These are phyloP conservation scores for Mucor piriformis DNA, from an alignment of 371 early-diverging fungal species.

Conservation along the genomic window DNA sequence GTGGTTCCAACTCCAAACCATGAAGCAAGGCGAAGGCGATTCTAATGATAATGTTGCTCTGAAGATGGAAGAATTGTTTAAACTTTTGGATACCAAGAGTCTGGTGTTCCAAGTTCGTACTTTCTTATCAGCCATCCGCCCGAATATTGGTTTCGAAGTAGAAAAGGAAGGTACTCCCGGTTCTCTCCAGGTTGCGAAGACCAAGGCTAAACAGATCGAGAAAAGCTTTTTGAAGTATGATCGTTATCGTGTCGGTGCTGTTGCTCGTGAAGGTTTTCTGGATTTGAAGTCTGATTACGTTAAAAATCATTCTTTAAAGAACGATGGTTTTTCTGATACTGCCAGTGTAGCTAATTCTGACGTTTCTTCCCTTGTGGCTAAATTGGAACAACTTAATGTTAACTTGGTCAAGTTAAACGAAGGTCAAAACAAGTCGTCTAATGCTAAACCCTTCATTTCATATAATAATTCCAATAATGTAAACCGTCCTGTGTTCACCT, in stretches of 20 bases:
- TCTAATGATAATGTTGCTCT: constrained; percentile 8
- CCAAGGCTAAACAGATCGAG: constrained; percentile 6
- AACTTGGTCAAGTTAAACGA: constrained; percentile 4
- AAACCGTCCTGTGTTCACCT: neutral
- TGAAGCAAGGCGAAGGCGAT: constrained; percentile 6
- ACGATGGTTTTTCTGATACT: neutral
- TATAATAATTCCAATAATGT: neutral
- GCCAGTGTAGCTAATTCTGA: neutral
- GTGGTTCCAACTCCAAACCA: neutral
- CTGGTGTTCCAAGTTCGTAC: constrained; percentile 7
- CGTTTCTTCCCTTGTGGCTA: neutral
- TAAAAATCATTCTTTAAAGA: too few relatives aligned
- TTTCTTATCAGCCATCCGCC: constrained; percentile 10
- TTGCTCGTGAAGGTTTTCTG: neutral
- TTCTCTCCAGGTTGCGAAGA: neutral
- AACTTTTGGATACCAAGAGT: neutral
- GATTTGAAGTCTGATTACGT: neutral
- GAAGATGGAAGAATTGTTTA: constrained; percentile 12
- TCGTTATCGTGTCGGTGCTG: neutral
- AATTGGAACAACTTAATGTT: constrained; percentile 9
- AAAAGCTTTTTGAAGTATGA: constrained; percentile 1
- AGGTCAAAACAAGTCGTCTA: neutral
- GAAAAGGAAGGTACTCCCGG: constrained; percentile 2
- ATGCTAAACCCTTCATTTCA: too few relatives aligned
- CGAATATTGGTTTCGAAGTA: constrained; percentile 9